phyloP scores from a whole-genome alignment of 1,139 yeast genomes.

The Pneumocystis jirovecii region DNA sequence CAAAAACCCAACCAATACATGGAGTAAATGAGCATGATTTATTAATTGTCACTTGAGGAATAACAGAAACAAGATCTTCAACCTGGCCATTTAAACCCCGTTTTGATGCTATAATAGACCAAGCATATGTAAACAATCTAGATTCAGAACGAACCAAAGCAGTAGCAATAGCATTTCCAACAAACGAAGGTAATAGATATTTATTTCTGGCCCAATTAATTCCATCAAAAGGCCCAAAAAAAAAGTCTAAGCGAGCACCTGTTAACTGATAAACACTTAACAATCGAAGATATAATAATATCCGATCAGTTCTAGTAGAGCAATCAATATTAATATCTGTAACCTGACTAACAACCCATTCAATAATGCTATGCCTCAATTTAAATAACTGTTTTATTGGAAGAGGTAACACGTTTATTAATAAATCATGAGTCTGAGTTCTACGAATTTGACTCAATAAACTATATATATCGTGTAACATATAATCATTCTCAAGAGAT shows the following conservation, averaged over 20 bases:
- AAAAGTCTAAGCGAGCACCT: slow-evolving; percentile 46
- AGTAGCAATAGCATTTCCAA: slow-evolving; percentile 65
- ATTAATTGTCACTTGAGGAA: slow-evolving; percentile 23
- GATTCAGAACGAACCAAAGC: slow-evolving; percentile 73
- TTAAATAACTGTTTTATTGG: slow-evolving; percentile 53
- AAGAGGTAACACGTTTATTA: slow-evolving; percentile 49
- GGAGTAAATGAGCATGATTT: slow-evolving; percentile 35
- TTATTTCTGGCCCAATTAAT: slow-evolving; percentile 18
- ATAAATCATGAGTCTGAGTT: slow-evolving; percentile 28
- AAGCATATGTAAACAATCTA: slow-evolving; percentile 46
- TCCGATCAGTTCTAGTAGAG: slow-evolving; percentile 51
- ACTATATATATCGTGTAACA: slow-evolving; percentile 52
- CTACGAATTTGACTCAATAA: slow-evolving; percentile 48
- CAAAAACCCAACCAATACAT: slow-evolving; percentile 69
- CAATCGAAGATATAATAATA: slow-evolving; percentile 55
- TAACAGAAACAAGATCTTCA: slow-evolving; percentile 20
- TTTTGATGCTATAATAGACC: slow-evolving; percentile 43
- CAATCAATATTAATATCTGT: slow-evolving; percentile 41
- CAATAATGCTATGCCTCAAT: slow-evolving; percentile 52
- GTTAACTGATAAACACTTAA: slow-evolving; percentile 52
- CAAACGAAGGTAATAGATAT: slow-evolving; percentile 52
- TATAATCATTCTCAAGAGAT: slow-evolving; percentile 36
- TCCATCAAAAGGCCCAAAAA: slow-evolving; percentile 32
- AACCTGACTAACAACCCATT: slow-evolving; percentile 50
- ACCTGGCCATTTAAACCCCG: slow-evolving; percentile 21